Evolutionary conservation across 441 rosid genomes (phyloP).

Genomic region (Corymbia calophylla): DNA sequence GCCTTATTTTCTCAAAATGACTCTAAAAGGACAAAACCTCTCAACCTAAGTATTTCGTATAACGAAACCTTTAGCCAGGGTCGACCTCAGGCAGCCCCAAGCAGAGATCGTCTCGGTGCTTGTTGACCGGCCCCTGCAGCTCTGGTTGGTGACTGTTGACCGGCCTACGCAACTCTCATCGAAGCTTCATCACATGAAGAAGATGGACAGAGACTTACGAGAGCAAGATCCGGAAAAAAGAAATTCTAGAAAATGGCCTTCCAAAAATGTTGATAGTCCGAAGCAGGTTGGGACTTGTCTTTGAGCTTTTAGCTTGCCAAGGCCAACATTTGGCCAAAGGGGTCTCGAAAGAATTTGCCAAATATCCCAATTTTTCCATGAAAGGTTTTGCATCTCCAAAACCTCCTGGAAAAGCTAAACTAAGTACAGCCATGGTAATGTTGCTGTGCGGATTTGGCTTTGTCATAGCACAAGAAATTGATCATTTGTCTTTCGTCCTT

Average conservation of each 20-base stretch:
- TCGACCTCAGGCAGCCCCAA: no score
- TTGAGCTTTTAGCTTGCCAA: background rate
- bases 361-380: no score
- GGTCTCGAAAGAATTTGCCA: rapidly evolving
- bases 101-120: no score
- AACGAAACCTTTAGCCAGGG: no score
- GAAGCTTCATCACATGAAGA: background rate
- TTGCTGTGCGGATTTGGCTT: background rate
- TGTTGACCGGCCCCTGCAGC: no score
- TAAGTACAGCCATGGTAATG: background rate
- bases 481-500: background rate
- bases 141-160: background rate
- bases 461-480: background rate
- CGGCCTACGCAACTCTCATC: background rate
- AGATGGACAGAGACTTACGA: background rate
- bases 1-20: background rate
- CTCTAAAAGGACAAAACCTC: background rate
- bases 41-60: background rate
- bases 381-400: background rate
- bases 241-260: no score
- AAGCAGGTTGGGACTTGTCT: background rate
- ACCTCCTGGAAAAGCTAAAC: background rate
- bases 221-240: background rate
- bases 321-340: background rate
- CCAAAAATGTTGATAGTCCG: background rate